Percentiles rank a stretch among this genome's conserved stretches.
These are phyloP conservation scores for Stephanodiscus minutulus DNA, from an alignment of 108 stramenopile species.

Conservation along the genomic window DNA sequence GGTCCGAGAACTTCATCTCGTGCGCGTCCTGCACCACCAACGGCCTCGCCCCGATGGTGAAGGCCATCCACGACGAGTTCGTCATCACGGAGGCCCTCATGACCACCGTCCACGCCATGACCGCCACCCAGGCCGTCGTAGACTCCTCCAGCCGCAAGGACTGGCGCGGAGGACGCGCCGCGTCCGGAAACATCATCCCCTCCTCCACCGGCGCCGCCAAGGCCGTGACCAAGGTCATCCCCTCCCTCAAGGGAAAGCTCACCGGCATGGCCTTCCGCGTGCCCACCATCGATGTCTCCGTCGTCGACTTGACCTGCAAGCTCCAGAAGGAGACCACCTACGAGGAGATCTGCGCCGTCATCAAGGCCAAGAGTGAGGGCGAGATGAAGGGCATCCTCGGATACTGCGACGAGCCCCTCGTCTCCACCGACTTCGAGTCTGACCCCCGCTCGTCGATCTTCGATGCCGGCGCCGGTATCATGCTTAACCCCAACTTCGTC, in stretches of 20 bases:
- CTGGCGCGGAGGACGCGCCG: conserved; percentile 99
- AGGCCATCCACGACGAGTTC: conserved; percentile 97
- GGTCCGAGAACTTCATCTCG: conserved; percentile 94
- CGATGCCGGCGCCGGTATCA: conserved; percentile 97
- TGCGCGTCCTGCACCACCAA: conserved; percentile 99
- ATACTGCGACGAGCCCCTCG: conserved; percentile 96
- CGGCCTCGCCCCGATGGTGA: conserved; percentile 97
- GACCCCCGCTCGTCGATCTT: conserved; percentile 96
- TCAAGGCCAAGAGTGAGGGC: conserved; percentile 70
- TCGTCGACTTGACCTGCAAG: conserved; percentile 94
- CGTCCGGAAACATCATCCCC: conserved; percentile 99
- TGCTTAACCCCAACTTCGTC: conserved; percentile 91
- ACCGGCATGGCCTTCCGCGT: conserved; percentile 99
- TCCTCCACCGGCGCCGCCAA: conserved; percentile 99
- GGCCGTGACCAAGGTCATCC: conserved; percentile 99
- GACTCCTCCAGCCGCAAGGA: conserved; percentile 99
- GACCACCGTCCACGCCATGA: conserved; percentile 99
- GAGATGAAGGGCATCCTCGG: conserved; percentile 98
- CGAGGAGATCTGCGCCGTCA: conserved; percentile 95
- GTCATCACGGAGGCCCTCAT: conserved; percentile 98
- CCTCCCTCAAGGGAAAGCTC: conserved; percentile 95
- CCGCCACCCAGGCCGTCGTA: conserved; percentile 98
- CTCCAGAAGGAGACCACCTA: conserved; percentile 91
- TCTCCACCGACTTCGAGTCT: conserved; percentile 94
- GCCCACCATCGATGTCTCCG: conserved; percentile 98